Evolutionary conservation across 1,139 yeast genomes (phyloP).

Genomic region (Geotrichum australiense): DNA sequence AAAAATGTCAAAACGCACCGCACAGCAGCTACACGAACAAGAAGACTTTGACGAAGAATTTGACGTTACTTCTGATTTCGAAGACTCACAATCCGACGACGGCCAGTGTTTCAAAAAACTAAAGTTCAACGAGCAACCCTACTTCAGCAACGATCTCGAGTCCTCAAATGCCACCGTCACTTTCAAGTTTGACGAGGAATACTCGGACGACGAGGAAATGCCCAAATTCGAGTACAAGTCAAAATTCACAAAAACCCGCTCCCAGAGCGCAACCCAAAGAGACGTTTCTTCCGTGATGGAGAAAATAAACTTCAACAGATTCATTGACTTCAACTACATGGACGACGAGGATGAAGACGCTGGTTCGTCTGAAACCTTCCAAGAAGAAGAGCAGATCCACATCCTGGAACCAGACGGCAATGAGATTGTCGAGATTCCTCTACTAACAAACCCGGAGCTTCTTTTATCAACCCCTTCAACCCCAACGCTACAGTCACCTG

Average conservation of each 20-base stretch:
- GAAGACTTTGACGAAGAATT: conserved; percentile 1
- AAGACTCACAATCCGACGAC: conserved; percentile 1
- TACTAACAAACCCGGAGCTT: conserved; percentile 9
- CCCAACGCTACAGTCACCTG: conserved; percentile 25
- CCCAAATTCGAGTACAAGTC: conserved; percentile 24
- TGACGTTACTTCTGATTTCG: conserved; percentile 1
- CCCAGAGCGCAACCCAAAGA: background rate
- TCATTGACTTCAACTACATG: conserved; percentile 6
- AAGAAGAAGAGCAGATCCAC: conserved; percentile 4
- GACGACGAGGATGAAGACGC: conserved; percentile 8
- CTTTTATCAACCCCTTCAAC: background rate
- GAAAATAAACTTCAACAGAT: conserved; percentile 1
- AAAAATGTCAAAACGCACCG: conserved; percentile 1
- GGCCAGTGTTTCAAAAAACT: conserved; percentile 1
- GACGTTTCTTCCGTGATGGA: background rate
- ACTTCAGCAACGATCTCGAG: conserved; percentile 2
- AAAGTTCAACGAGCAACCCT: conserved; percentile 7
- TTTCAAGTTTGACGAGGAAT: conserved; percentile 10
- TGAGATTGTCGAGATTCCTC: conserved; percentile 13
- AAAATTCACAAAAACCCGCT: conserved; percentile 16
- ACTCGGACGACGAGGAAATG: conserved; percentile 22
- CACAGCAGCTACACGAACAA: conserved; percentile 7
- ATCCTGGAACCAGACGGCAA: conserved; percentile 11
- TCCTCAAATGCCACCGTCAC: conserved; percentile 6
- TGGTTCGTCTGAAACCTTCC: background rate